Conservation (phyloP, 331 rosid genomes). For the Malus hybrid region DNA sequence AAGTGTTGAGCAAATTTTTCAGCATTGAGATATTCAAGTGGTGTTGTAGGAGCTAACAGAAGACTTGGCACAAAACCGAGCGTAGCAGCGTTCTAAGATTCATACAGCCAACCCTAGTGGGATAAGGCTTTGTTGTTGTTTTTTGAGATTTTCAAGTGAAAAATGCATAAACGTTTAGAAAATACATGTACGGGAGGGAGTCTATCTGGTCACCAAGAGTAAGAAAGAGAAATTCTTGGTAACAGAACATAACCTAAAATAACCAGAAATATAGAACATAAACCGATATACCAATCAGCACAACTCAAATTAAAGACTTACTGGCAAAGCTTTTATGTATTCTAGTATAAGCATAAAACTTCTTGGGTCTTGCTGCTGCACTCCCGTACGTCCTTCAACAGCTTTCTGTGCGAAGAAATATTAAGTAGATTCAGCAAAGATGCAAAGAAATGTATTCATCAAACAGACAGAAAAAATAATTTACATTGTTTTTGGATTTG, state of each 20-base stretch:
- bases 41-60: too few relatives aligned
- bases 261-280: not conserved
- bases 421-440: constrained; percentile 22
- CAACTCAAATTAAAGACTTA: constrained; percentile 31
- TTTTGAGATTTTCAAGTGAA: not conserved
- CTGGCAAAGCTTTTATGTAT: constrained; percentile 93
- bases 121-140: too few relatives aligned
- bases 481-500: not conserved
- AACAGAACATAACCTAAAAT: not conserved
- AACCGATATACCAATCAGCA: constrained; percentile 1
- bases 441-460: not conserved
- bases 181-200: not conserved
- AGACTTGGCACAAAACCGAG: too few relatives aligned
- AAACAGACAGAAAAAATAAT: too few relatives aligned
- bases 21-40: not conserved
- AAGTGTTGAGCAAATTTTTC: not conserved
- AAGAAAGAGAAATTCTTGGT: not conserved
- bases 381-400: constrained; percentile 40
- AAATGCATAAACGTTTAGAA: not conserved
- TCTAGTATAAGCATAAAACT: constrained; percentile 88
- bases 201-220: not conserved
- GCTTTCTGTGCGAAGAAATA: constrained; percentile 55
- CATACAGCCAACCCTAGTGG: too few relatives aligned
- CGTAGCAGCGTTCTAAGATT: too few relatives aligned
- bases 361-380: constrained; percentile 75